phyloP scores from a whole-genome alignment of 805 yeast genomes.

The Torulaspora indica region DNA sequence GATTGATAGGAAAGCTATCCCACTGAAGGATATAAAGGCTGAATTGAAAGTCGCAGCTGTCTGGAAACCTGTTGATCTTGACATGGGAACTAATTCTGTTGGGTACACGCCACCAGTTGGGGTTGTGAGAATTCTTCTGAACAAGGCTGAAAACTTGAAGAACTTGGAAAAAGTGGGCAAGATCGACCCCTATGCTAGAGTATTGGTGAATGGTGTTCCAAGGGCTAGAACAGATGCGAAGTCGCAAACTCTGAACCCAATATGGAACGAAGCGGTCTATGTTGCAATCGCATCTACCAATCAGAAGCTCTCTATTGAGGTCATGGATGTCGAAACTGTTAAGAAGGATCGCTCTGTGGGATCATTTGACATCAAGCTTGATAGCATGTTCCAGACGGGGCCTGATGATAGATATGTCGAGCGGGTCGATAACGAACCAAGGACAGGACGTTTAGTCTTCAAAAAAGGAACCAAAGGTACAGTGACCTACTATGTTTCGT shows the following conservation, averaged over 20 bases:
- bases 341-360: conserved; percentile 88
- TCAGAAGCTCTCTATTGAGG: conserved; percentile 80
- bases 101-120: conserved; percentile 96
- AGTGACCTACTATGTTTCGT: conserved; percentile 66
- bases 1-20: conserved; percentile 74
- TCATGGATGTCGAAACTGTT: conserved; percentile 80
- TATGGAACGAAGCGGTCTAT: conserved; percentile 78
- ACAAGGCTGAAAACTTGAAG: conserved; percentile 66
- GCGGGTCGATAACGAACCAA: conserved; percentile 50
- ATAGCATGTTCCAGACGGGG: conserved; percentile 59
- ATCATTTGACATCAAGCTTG: conserved; percentile 62
- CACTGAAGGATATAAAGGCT: conserved; percentile 64
- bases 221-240: conserved; percentile 71
- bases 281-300: conserved; percentile 77
- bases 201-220: conserved; percentile 70
- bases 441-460: conserved; percentile 59
- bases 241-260: conserved; percentile 68
- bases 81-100: conserved; percentile 60
- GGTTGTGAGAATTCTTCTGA: conserved; percentile 68
- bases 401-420: conserved; percentile 59
- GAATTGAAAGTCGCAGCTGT: conserved; percentile 61
- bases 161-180: conserved; percentile 87
- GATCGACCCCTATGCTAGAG: conserved; percentile 85
- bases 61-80: conserved; percentile 84
- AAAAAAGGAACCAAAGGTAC: conserved; percentile 83